Evolutionary conservation across 352 stramenopile species (phyloP).

Genomic region (Phytophthora cryptogea): DNA sequence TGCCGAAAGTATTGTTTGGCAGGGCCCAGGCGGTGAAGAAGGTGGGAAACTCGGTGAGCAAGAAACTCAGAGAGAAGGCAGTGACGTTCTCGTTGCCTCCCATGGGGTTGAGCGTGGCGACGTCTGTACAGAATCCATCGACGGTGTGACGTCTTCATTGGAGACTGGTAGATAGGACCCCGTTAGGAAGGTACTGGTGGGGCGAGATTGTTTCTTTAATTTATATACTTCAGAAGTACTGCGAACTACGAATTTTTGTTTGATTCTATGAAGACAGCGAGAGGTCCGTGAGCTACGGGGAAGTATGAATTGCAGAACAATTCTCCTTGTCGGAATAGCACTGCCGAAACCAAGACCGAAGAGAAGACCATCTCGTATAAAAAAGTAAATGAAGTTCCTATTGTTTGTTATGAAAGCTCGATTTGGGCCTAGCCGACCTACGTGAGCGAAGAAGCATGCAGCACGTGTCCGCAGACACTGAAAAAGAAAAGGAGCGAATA

Average conservation of each 20-base stretch:
- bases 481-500: background rate
- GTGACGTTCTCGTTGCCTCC: constrained; percentile 78
- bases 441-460: background rate
- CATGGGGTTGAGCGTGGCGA: constrained; percentile 69
- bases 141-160: constrained; percentile 24
- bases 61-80: constrained; percentile 65
- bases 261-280: background rate
- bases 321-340: too few relatives aligned
- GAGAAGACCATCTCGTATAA: background rate
- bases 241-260: background rate
- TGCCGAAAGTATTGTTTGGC: constrained; percentile 55
- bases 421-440: background rate
- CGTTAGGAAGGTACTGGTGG: background rate
- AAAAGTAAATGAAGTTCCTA: background rate
- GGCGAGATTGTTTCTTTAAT: background rate
- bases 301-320: too few relatives aligned
- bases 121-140: constrained; percentile 53
- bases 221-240: background rate
- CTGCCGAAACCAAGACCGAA: too few relatives aligned
- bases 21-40: constrained; percentile 65
- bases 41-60: constrained; percentile 62
- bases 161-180: constrained; percentile 4
- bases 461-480: background rate
- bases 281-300: too few relatives aligned
- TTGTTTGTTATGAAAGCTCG: background rate